Evolutionary conservation across 2,329 filamentous ascomycete species (phyloP).

Genomic region (Albophoma yamanashiensis): DNA sequence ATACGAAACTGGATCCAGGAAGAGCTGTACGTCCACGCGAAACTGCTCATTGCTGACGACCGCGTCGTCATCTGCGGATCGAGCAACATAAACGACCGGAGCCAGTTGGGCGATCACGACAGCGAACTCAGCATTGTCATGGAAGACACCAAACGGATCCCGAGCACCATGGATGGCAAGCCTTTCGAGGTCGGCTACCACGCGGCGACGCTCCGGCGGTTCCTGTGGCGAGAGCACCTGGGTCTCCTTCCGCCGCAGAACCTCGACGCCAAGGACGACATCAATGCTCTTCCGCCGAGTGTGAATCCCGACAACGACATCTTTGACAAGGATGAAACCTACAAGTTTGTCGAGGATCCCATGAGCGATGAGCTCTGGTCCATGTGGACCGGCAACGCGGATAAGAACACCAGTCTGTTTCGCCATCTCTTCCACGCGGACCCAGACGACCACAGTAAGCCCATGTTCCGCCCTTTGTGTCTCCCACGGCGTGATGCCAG

Average conservation of each 20-base stretch:
- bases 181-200: conserved; percentile 71
- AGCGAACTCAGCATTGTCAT: conserved; percentile 85
- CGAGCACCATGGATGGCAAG: conserved; percentile 68
- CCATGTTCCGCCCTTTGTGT: neutral
- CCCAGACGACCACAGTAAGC: conserved; percentile 70
- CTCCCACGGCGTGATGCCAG: neutral
- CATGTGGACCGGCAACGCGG: conserved; percentile 59
- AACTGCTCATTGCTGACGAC: conserved; percentile 84
- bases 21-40: conserved; percentile 90
- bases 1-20: conserved; percentile 88
- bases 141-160: conserved; percentile 65
- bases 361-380: conserved; percentile 55
- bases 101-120: conserved; percentile 81
- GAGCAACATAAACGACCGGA: conserved; percentile 85
- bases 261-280: conserved; percentile 53
- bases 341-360: conserved; percentile 60
- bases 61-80: conserved; percentile 74
- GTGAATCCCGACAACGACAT: conserved; percentile 56
- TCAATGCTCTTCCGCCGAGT: conserved; percentile 63
- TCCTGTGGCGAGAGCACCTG: conserved; percentile 84
- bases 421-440: conserved; percentile 78
- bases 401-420: conserved; percentile 63
- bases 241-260: conserved; percentile 69
- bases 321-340: conserved; percentile 47
- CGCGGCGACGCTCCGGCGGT: conserved; percentile 68